These are phyloP conservation scores for Musa schizocarpa DNA, from an alignment of 176 grass and related monocot species.

Conservation along the genomic window DNA sequence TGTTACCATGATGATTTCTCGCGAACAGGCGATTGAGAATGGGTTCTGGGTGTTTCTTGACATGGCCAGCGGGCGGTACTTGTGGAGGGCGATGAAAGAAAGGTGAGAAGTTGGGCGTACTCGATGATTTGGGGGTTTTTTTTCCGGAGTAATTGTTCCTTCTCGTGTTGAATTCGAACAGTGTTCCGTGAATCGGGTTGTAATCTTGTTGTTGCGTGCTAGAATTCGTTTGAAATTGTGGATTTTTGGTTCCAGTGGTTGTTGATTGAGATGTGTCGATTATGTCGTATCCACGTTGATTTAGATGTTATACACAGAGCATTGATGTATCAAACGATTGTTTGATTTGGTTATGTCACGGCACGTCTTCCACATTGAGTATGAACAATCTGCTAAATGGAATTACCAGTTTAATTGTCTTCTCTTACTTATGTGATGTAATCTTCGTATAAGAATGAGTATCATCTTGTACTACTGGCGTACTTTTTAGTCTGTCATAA, in stretches of 20 bases:
- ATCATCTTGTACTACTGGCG: no score
- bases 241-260: background rate
- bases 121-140: background rate
- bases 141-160: background rate
- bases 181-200: background rate
- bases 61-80: constrained; percentile 3
- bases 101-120: background rate
- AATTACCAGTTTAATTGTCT: background rate
- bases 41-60: background rate
- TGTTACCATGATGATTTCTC: background rate
- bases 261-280: no score
- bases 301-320: no score
- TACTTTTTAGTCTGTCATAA: no score
- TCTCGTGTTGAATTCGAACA: background rate
- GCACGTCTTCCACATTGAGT: constrained; percentile 11
- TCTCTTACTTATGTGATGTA: no score
- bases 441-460: no score
- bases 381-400: background rate
- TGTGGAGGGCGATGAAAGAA: constrained; percentile 13
- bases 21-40: background rate
- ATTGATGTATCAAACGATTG: no score
- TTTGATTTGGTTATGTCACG: no score
- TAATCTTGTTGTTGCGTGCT: background rate
- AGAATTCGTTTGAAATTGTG: background rate
- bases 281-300: no score